These are phyloP conservation scores for Diaporthe batatas DNA, from an alignment of 2,329 filamentous ascomycete genomes.

Conservation along the genomic window DNA sequence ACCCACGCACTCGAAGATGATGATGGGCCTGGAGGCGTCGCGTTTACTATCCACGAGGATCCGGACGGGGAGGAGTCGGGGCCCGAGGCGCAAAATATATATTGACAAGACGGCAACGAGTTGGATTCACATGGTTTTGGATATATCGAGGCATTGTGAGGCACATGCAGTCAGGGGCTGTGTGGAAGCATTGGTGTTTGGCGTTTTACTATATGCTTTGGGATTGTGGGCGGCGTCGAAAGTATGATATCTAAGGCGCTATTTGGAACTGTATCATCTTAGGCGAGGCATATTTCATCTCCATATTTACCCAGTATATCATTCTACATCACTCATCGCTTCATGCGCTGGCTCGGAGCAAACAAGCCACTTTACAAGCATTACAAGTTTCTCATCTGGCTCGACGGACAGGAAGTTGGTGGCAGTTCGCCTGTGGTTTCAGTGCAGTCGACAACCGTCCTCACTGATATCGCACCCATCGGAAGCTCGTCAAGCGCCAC, in stretches of 20 bases:
- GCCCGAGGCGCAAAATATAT: slow-evolving; percentile 9
- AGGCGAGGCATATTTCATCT: slow-evolving; percentile 29
- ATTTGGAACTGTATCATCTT: slow-evolving; percentile 25
- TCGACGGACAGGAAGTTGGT: not conserved
- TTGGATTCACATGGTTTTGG: not conserved
- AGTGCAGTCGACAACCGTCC: slow-evolving; percentile 5
- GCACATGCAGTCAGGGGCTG: not conserved
- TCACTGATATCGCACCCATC: slow-evolving; percentile 4
- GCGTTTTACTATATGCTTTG: slow-evolving; percentile 10
- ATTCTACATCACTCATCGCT: slow-evolving; percentile 12
- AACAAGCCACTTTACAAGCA: not conserved
- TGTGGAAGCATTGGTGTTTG: slow-evolving; percentile 33
- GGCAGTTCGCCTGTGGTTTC: not conserved
- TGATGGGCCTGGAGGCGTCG: slow-evolving; percentile 18
- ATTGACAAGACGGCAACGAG: not conserved
- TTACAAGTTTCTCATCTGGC: not conserved
- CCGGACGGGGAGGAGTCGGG: slow-evolving; percentile 20
- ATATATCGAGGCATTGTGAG: slow-evolving; percentile 1
- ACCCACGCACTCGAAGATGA: slow-evolving; percentile 41
- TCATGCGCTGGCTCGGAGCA: not conserved
- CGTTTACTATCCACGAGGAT: slow-evolving; percentile 43
- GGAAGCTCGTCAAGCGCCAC: slow-evolving; percentile 3
- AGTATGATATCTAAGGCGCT: slow-evolving; percentile 24
- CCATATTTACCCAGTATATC: slow-evolving; percentile 35
- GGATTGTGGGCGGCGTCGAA: not conserved